Percentiles rank a stretch among this genome's conserved stretches.
phyloP scores from a whole-genome alignment of 2,329 filamentous ascomycete genomes.

The Aspergillus amoenus region DNA sequence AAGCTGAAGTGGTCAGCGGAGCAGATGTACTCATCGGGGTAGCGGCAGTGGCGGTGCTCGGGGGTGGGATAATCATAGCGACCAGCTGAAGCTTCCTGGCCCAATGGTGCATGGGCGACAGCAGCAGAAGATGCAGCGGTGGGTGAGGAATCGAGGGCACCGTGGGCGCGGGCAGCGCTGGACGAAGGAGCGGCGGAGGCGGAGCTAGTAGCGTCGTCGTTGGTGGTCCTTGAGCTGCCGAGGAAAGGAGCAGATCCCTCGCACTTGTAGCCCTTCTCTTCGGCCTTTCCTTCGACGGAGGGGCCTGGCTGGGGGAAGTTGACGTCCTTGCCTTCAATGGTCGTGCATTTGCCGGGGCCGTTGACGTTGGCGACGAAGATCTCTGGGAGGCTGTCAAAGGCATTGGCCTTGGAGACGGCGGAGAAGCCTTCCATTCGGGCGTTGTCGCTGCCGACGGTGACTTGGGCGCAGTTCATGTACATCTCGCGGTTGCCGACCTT shows the following conservation, averaged over 20 bases:
- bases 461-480: conserved; percentile 82
- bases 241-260: conserved; percentile 33
- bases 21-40: conserved; percentile 34
- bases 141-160: neutral
- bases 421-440: conserved; percentile 7
- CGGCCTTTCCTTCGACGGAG: conserved; percentile 44
- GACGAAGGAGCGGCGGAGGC: neutral
- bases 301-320: conserved; percentile 66
- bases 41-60: conserved; percentile 18
- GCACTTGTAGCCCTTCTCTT: conserved; percentile 38
- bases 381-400: conserved; percentile 59
- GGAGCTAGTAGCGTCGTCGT: neutral
- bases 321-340: conserved; percentile 58
- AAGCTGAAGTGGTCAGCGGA: conserved; percentile 31
- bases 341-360: conserved; percentile 55
- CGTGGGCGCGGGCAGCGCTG: neutral
- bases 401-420: conserved; percentile 11
- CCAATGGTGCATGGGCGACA: too few relatives aligned
- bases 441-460: conserved; percentile 54
- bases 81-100: too few relatives aligned
- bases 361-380: conserved; percentile 71
- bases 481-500: conserved; percentile 74
- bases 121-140: conserved; percentile 9
- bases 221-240: conserved; percentile 3
- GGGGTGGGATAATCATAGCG: too few relatives aligned